Conservation (phyloP, 2,329 filamentous ascomycete genomes). For the Monosporascus sp. region DNA sequence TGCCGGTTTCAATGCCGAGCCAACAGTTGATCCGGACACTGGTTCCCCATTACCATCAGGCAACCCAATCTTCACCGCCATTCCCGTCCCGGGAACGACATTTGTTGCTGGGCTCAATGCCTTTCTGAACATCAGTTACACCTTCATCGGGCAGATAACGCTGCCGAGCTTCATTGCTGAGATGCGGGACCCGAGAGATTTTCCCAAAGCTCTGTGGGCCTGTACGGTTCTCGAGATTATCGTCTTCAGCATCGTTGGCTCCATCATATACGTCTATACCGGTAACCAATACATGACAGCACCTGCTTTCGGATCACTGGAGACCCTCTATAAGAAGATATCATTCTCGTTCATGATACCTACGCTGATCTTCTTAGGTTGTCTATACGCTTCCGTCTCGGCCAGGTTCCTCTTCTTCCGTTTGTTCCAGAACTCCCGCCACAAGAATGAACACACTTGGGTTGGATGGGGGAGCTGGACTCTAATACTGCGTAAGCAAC, state of each 20-base stretch:
- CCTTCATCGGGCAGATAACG: slow-evolving; percentile 93
- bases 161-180: slow-evolving; percentile 93
- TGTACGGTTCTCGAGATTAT: slow-evolving; percentile 86
- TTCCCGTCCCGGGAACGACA: slow-evolving; percentile 65
- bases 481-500: slow-evolving; percentile 55
- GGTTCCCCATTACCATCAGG: slow-evolving; percentile 38
- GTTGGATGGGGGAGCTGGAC: slow-evolving; percentile 77
- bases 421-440: slow-evolving; percentile 70
- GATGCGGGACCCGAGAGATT: slow-evolving; percentile 77
- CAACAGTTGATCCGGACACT: slow-evolving; percentile 28
- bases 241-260: slow-evolving; percentile 77
- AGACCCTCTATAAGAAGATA: slow-evolving; percentile 77
- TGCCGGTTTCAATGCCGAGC: slow-evolving; percentile 53
- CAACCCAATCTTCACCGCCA: slow-evolving; percentile 59
- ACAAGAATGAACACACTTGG: slow-evolving; percentile 75
- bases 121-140: slow-evolving; percentile 93
- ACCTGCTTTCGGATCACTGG: slow-evolving; percentile 80
- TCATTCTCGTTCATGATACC: slow-evolving; percentile 95
- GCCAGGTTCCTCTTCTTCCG: slow-evolving; percentile 91
- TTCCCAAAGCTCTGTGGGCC: slow-evolving; percentile 87
- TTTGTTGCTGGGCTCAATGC: slow-evolving; percentile 81
- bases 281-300: slow-evolving; percentile 85
- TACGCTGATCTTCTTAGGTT: slow-evolving; percentile 86
- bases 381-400: slow-evolving; percentile 84
- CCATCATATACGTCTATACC: slow-evolving; percentile 78